Base-by-base conservation (phyloP, 2,329 filamentous ascomycete species). In the Clonostachys solani region DNA sequence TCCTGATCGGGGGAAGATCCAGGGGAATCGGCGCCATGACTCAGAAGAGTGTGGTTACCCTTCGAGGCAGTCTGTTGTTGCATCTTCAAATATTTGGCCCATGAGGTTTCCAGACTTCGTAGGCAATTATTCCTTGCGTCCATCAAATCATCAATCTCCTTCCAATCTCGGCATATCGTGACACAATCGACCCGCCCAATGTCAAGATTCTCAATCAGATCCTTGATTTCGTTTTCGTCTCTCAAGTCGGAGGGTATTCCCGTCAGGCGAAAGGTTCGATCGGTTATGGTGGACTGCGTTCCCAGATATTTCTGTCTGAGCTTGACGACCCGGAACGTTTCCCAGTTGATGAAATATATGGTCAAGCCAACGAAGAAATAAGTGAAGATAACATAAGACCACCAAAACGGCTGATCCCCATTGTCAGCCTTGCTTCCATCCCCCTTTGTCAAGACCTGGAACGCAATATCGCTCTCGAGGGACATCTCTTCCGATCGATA, bases 301-400 rank as follows among this genome's bases (percentile, higher is more conserved):
- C 94, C 94, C 10, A 99, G 77, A 61, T 96, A 99, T 49, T 91
- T 84, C 64, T 99, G 94, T 19, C 94, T 78, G 33, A 92, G 80
- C 48, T 85, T 81, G 53, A 97, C 95, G 45, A 99, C 86, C 49
- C 84, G 86, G 55, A 86, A 82, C 0, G 94, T 97, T 67, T 96
- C 86, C 40, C 79, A 78, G 49, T 92, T 83, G 57, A 97, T 83
- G 55, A 92, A 80, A 62, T 92, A 95, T 12, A 96, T 72, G 1
- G 89, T 87, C 40, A 97, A 69, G 2, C 74, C 81, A 6, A 87
- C 92, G 65, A 97, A 99, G 44, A 97, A 77, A 70, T 96, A 99
- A 2, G 91, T 89, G 58, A 99, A 99, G n/a, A 88, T 75, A 13
- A 96, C 80, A 60, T 97, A 96, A 59, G 92, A 88, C 91, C 92